Evolutionary conservation across 345 rosid genomes (phyloP), one percentile per base, ranked within the genome.

Genomic region (Hevea brasiliensis): DNA sequence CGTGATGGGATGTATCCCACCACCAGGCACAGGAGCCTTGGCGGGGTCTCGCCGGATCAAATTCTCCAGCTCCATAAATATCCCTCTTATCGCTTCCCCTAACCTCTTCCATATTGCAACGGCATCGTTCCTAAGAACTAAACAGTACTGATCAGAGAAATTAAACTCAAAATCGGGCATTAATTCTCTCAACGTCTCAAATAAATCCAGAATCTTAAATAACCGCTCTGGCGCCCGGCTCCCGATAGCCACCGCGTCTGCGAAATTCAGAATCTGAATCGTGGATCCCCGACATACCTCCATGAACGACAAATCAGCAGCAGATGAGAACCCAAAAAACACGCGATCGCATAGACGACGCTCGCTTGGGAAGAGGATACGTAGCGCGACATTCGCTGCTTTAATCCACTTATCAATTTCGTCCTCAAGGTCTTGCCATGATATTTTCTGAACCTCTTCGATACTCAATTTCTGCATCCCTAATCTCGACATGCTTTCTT

Each of bases 61-160:
- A 85, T 94, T 90, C 86, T 94, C 97, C 65, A 94, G 86, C 72
- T 94, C 97, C 98, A 92, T 92, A 60, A 94, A 92, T 41, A 89
- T 90, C 56, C 94, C 97, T 75, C 92, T 84, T 3, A 92, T 82
- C 0, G 96, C 89, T 57, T 89, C 97, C 41, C 96, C 90, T 63
- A 94, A 68, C 61, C 92, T 81, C 76, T 88, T 94, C 96, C 96
- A 90, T 58, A 92, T 85, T 0, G 88, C 83, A 0, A 82, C 64
- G 0, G 96, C 98, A 61, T 92, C 97, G 44, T 89, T 89, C 60
- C 91, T 32, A 32, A 32, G 37, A 32, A 32, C 37, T 32, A 32
- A 32, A 32, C 37, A 32, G 37, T 32, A 32, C 37, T 32, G 37
- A 32, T 32, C 37, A 32, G 37, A 32, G 4, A 32, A 32, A 32